A percentile compares a stretch with the other conserved stretches of the same genome.
Evolutionary conservation across 306 rosid species (phyloP).

Genomic region (Sophora flavescens): DNA sequence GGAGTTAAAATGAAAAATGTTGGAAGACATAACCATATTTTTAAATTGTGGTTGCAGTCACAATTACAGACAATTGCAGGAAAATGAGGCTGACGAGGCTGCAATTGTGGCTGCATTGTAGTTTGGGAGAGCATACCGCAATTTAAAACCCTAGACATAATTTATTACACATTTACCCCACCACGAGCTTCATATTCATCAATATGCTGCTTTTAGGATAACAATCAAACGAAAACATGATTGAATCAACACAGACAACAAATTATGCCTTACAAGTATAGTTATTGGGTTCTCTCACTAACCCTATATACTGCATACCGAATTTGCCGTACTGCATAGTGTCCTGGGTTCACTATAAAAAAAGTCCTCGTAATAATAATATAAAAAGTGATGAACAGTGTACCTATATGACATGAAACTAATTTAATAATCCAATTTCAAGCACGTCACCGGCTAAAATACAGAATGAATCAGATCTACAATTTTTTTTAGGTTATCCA

Average conservation of each 20-base stretch:
- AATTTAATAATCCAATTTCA: slow-evolving; percentile 20
- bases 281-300: too few relatives aligned
- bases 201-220: neutral
- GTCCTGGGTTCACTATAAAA: too few relatives aligned
- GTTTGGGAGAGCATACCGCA: neutral
- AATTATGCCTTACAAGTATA: neutral
- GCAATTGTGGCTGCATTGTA: too few relatives aligned
- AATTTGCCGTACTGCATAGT: too few relatives aligned
- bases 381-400: too few relatives aligned
- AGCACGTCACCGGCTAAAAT: neutral
- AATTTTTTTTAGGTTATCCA: slow-evolving; percentile 3
- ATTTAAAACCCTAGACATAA: neutral
- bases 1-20: slow-evolving; percentile 8
- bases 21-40: neutral
- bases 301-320: too few relatives aligned
- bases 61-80: neutral
- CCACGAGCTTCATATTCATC: neutral
- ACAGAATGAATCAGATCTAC: slow-evolving; percentile 11
- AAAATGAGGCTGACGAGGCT: neutral
- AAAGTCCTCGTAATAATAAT: too few relatives aligned
- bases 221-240: neutral
- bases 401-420: neutral
- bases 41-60: neutral
- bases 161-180: too few relatives aligned
- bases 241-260: neutral